These are phyloP conservation scores for Beta lomatogona DNA, from an alignment of 179 eudicot species.

Conservation along the genomic window DNA sequence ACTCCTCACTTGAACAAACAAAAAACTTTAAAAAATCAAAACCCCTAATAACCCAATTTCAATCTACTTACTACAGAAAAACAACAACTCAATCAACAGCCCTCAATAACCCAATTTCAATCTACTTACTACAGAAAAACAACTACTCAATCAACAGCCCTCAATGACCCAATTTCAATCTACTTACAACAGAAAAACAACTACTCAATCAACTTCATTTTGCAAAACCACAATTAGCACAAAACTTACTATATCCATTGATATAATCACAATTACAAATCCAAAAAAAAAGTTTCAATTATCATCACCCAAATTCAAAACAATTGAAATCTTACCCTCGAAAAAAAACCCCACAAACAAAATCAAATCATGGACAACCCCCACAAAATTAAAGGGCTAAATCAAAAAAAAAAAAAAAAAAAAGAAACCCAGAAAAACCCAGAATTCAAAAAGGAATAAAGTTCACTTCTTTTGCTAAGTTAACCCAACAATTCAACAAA, in stretches of 20 bases:
- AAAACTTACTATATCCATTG: background rate
- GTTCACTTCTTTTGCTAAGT: background rate
- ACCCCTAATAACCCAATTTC: background rate
- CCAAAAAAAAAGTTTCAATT: background rate
- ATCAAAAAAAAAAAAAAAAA: background rate
- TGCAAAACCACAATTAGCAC: background rate
- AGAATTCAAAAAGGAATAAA: background rate
- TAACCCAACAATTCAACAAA: background rate
- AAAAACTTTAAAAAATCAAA: background rate
- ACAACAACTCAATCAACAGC: background rate
- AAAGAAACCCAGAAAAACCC: constrained; percentile 18
- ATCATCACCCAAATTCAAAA: background rate
- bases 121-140: background rate
- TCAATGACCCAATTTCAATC: background rate
- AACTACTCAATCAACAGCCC: background rate
- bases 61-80: background rate
- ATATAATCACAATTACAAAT: background rate
- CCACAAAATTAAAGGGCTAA: background rate
- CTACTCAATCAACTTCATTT: background rate
- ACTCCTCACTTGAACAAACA: background rate
- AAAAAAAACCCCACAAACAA: background rate
- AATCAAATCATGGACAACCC: background rate
- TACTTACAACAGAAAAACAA: background rate
- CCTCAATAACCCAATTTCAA: background rate
- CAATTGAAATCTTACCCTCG: background rate